Conservation (phyloP, 352 stramenopile genomes). For the Globisporangium sylvaticum region DNA sequence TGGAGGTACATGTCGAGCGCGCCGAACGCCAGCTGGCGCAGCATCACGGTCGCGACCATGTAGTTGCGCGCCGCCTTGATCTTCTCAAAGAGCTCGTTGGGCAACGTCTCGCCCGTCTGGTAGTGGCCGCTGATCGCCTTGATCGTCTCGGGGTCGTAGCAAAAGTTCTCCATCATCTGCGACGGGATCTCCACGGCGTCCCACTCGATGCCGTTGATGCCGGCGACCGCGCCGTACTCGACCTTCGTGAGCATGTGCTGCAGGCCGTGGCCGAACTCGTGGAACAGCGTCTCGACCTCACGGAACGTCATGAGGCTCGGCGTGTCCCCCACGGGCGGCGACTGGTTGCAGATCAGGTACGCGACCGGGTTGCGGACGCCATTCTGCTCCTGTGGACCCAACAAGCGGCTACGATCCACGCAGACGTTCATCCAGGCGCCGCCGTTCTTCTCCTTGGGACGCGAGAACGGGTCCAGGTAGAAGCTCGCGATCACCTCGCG, state of each 20-base stretch:
- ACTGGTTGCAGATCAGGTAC: slow-evolving; percentile 98
- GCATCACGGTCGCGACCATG: slow-evolving; percentile 93
- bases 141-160: slow-evolving; percentile 92
- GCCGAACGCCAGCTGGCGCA: slow-evolving; percentile 95
- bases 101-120: slow-evolving; percentile 88
- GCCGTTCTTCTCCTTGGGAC: slow-evolving; percentile 95
- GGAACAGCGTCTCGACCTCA: slow-evolving; percentile 96
- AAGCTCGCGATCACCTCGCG: slow-evolving; percentile 92
- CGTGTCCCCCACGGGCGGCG: slow-evolving; percentile 88
- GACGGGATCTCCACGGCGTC: slow-evolving; percentile 97
- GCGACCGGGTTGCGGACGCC: slow-evolving; percentile 89
- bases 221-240: slow-evolving; percentile 93
- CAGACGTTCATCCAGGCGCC: slow-evolving; percentile 98
- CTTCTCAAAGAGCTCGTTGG: slow-evolving; percentile 94
- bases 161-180: slow-evolving; percentile 99
- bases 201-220: slow-evolving; percentile 98
- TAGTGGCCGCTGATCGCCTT: slow-evolving; percentile 79
- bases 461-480: slow-evolving; percentile 96
- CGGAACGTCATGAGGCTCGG: slow-evolving; percentile 98
- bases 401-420: slow-evolving; percentile 89
- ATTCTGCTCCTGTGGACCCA: slow-evolving; percentile 55
- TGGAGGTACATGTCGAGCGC: slow-evolving; percentile 86
- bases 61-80: slow-evolving; percentile 94
- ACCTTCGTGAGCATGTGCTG: slow-evolving; percentile 99
- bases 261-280: slow-evolving; percentile 95